Conservation (phyloP, 768 basidiomycete genomes). For the Antrodiella citrinella region DNA sequence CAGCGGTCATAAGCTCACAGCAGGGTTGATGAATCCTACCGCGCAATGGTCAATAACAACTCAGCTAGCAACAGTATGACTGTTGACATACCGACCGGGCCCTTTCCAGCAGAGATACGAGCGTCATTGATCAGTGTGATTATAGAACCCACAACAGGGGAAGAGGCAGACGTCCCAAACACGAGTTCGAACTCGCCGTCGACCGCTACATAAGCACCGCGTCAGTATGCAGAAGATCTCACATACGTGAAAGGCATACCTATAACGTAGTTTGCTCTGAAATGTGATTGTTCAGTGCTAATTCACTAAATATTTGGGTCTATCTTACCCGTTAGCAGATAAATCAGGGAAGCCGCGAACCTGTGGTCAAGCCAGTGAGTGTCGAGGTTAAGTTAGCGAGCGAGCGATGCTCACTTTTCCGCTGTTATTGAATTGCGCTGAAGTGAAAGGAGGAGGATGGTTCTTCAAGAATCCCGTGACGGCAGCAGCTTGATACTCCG, state of each 20-base stretch:
- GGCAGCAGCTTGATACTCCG: slow-evolving; percentile 25
- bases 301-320: not conserved
- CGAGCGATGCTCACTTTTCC: slow-evolving; percentile 15
- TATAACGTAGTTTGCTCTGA: slow-evolving; percentile 24
- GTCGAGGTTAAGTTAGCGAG: not conserved
- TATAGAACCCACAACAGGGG: slow-evolving; percentile 27
- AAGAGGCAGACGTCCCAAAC: slow-evolving; percentile 30
- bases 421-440: slow-evolving; percentile 24
- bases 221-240: not conserved
- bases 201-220: slow-evolving; percentile 13
- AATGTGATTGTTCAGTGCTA: not conserved
- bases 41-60: too few relatives aligned
- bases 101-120: slow-evolving; percentile 26
- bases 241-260: slow-evolving; percentile 1
- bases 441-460: slow-evolving; percentile 26
- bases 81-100: slow-evolving; percentile 19
- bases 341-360: slow-evolving; percentile 25
- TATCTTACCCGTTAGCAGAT: slow-evolving; percentile 26
- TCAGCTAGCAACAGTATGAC: not conserved
- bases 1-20: slow-evolving; percentile 29
- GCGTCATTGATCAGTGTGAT: slow-evolving; percentile 31
- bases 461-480: slow-evolving; percentile 23
- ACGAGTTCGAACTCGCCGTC: slow-evolving; percentile 24
- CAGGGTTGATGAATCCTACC: slow-evolving; percentile 52
- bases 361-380: not conserved